These are phyloP conservation scores for Chlorella sp. DNA, from an alignment of 139 green algal species.

Conservation along the genomic window DNA sequence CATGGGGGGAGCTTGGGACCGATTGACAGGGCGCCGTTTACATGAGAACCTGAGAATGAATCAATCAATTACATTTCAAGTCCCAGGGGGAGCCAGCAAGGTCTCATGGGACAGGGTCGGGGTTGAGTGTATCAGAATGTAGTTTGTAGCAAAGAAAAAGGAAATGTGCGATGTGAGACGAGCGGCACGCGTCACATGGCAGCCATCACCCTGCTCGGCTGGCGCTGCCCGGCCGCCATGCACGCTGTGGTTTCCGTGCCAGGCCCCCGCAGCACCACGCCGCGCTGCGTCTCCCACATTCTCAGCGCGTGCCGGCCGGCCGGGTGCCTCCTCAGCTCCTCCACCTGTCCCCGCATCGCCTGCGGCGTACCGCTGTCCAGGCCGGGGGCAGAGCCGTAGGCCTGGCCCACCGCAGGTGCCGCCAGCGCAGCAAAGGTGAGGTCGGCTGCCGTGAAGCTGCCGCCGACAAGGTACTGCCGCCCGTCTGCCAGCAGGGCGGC, in stretches of 20 bases:
- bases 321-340: slow-evolving; percentile 10
- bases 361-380: neutral
- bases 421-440: slow-evolving; percentile 27
- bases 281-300: slow-evolving; percentile 6
- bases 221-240: too few species aligned
- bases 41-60: too few species aligned
- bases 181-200: too few species aligned
- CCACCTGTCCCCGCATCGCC: neutral
- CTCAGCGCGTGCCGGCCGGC: slow-evolving; percentile 21
- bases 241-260: neutral
- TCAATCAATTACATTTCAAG: too few species aligned
- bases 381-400: neutral
- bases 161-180: too few species aligned
- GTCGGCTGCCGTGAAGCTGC: slow-evolving; percentile 16
- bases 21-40: too few species aligned
- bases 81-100: too few species aligned
- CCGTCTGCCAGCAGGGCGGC: slow-evolving; percentile 9
- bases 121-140: too few species aligned
- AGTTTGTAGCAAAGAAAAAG: too few species aligned
- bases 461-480: slow-evolving; percentile 12
- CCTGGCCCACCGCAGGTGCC: slow-evolving; percentile 10
- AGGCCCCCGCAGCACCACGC: neutral
- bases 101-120: too few species aligned
- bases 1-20: too few species aligned
- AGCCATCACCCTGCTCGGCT: too few species aligned